Base-by-base conservation (phyloP, 139 green algal genomes). In the Axilococcus clingmanii region DNA sequence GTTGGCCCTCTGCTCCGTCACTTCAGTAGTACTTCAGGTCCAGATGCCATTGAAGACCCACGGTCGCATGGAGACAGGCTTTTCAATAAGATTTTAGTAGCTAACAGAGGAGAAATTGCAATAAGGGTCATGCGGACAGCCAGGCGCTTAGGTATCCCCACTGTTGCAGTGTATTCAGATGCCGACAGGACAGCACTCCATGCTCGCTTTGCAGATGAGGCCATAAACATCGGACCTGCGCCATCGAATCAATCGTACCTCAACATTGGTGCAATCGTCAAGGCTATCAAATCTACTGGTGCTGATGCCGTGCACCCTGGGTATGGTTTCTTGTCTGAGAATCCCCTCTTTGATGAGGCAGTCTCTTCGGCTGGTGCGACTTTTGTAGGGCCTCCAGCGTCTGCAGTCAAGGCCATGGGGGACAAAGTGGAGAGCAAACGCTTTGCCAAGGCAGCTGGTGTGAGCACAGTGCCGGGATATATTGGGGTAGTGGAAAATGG, bases 21-120 rank as follows among this genome's bases (percentile, higher is more conserved):
- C n/a, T n/a, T n/a, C n/a, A n/a, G n/a, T n/a, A n/a, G n/a, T n/a
- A n/a, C n/a, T n/a, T n/a, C n/a, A n/a, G n/a, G n/a, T n/a, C n/a
- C n/a, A n/a, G n/a, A n/a, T n/a, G n/a, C n/a, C n/a, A n/a, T n/a
- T n/a, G n/a, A n/a, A n/a, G n/a, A n/a, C n/a, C n/a, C n/a, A n/a
- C n/a, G n/a, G n/a, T n/a, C n/a, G n/a, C n/a, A 48, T 7, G 40
- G 40, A 22, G 52, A 35, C 25, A 4, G 19, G 11, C 38, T 71
- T 0, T 71, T 86, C 15, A 44, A 50, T 19, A 86, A 79, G 40
- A 48, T 93, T n/a, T 62, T 94, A 3, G 65, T 95, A 0, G 87
- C 83, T 16, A 94, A 94, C 57, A 72, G 88, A 2, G 88, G 88
- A 14, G 88, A 96, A 48, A 96, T 96, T 24, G 88, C 88, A 3